A percentile compares a stretch with the other conserved stretches of the same genome.
phyloP scores from a whole-genome alignment of 2,329 filamentous ascomycete species.

The Monosporascus sp. region DNA sequence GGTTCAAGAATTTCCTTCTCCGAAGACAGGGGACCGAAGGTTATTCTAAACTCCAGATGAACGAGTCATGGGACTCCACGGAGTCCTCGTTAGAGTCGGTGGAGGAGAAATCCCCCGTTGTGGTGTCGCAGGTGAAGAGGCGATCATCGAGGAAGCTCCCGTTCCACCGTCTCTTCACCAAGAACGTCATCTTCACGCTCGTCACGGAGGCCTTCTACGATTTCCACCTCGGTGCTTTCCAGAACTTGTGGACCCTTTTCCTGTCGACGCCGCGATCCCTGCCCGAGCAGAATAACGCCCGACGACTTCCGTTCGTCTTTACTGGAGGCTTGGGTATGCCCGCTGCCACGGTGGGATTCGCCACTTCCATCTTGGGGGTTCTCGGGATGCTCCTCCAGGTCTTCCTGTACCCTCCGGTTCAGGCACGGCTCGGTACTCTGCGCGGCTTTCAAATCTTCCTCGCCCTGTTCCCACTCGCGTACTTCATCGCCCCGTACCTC shows the following conservation, averaged over 20 bases:
- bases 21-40: constrained; percentile 22
- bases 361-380: constrained; percentile 63
- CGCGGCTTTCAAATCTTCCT: constrained; percentile 61
- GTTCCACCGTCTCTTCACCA: constrained; percentile 40
- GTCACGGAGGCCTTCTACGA: constrained; percentile 63
- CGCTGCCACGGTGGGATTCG: constrained; percentile 60
- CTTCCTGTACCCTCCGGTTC: constrained; percentile 60
- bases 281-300: constrained; percentile 22
- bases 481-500: constrained; percentile 62
- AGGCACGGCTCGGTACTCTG: constrained; percentile 59
- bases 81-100: constrained; percentile 2
- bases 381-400: constrained; percentile 66
- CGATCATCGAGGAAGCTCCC: constrained; percentile 19
- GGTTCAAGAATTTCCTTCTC: constrained; percentile 25
- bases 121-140: constrained; percentile 27
- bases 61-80: constrained; percentile 9
- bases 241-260: constrained; percentile 64
- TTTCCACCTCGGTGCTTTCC: constrained; percentile 65
- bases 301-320: constrained; percentile 47
- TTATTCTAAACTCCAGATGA: constrained; percentile 23
- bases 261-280: constrained; percentile 57
- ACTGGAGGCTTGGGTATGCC: constrained; percentile 63
- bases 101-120: constrained; percentile 7
- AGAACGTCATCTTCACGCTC: constrained; percentile 46
- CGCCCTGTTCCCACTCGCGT: constrained; percentile 61